These are phyloP conservation scores for Aspergillus olivimuriae DNA, from an alignment of 495 filamentous ascomycete genomes.

Conservation along the genomic window DNA sequence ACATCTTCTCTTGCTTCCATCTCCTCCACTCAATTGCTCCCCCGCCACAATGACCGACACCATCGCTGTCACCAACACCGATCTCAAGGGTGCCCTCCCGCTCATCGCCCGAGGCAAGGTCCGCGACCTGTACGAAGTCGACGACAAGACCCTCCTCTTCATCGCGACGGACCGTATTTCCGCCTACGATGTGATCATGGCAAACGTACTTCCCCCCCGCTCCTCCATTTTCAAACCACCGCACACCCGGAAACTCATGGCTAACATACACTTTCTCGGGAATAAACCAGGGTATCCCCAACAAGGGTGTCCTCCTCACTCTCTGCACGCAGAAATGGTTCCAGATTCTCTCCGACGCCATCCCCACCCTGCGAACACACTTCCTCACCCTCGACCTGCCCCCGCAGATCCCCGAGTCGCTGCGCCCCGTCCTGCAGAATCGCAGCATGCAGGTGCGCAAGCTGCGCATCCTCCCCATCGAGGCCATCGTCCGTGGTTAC, in stretches of 20 bases:
- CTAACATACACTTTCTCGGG: too few relatives aligned
- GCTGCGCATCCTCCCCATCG: conserved; percentile 76
- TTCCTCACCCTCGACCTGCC: conserved; percentile 67
- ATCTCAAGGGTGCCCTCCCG: conserved; percentile 48
- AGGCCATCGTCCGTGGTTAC: conserved; percentile 89
- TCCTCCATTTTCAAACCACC: too few relatives aligned
- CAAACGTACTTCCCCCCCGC: conserved; percentile 52
- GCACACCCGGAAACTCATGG: too few relatives aligned
- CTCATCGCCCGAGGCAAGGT: conserved; percentile 69
- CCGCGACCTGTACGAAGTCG: conserved; percentile 71
- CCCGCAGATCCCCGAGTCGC: conserved; percentile 38
- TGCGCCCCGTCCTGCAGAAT: conserved; percentile 50
- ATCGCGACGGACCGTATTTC: conserved; percentile 89
- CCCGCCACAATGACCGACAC: conserved; percentile 31
- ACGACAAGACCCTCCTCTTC: conserved; percentile 74
- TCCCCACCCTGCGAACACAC: conserved; percentile 70
- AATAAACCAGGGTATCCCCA: conserved; percentile 79
- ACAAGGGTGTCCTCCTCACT: conserved; percentile 81
- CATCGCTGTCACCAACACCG: conserved; percentile 40
- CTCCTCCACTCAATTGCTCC: neutral
- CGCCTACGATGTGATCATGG: conserved; percentile 88
- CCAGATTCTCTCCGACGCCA: conserved; percentile 53
- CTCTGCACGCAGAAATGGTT: conserved; percentile 86
- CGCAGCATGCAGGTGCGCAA: conserved; percentile 80
- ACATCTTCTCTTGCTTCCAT: neutral